These are phyloP conservation scores for Pleomassaria siparia DNA, from an alignment of 2,329 filamentous ascomycete species.

Conservation along the genomic window DNA sequence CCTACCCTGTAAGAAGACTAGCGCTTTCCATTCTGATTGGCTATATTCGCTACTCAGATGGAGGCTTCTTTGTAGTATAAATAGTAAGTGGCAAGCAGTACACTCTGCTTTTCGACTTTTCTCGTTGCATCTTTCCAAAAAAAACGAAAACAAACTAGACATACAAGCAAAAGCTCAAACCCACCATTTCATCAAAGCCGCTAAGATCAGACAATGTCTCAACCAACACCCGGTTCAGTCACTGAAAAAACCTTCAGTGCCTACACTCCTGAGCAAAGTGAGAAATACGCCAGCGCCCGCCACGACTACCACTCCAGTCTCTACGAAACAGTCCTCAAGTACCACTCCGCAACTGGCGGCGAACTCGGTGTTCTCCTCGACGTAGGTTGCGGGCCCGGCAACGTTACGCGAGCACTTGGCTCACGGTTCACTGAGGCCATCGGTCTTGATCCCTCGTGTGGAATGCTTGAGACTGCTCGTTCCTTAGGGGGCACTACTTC, in stretches of 20 bases:
- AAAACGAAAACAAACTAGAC: neutral
- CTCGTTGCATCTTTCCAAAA: too few species aligned
- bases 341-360: slow-evolving; percentile 53
- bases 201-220: neutral
- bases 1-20: slow-evolving; percentile 5
- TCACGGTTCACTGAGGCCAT: slow-evolving; percentile 49
- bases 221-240: neutral
- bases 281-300: slow-evolving; percentile 48
- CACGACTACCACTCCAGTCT: slow-evolving; percentile 48
- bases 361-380: slow-evolving; percentile 51
- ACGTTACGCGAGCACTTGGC: slow-evolving; percentile 50
- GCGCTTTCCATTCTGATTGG: neutral
- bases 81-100: neutral
- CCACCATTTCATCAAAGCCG: too few species aligned
- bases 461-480: slow-evolving; percentile 56
- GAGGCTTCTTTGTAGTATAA: neutral
- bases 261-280: slow-evolving; percentile 49
- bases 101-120: neutral
- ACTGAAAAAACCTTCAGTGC: slow-evolving; percentile 50
- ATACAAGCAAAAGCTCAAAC: too few species aligned
- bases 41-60: neutral
- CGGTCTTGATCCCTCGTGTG: slow-evolving; percentile 55
- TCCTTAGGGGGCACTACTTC: slow-evolving; percentile 36
- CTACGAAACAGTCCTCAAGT: slow-evolving; percentile 51
- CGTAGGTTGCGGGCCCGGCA: slow-evolving; percentile 61